Conservation (phyloP, 1,139 yeast genomes). For the Scheffersomyces illinoinensis region DNA sequence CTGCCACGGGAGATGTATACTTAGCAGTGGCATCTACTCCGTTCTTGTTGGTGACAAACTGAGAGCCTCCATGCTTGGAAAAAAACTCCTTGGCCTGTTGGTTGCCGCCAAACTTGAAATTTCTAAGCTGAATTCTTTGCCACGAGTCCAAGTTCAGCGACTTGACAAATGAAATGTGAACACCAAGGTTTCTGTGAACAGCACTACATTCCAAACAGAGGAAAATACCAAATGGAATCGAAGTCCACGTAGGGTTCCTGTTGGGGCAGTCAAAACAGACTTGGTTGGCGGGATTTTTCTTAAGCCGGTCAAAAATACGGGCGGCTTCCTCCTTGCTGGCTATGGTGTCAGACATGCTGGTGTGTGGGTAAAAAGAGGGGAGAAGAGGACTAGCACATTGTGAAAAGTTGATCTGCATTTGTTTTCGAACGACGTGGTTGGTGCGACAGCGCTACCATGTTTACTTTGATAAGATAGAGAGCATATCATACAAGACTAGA, state of each 20-base stretch:
- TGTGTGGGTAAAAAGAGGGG: background rate
- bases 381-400: background rate
- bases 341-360: constrained; percentile 14
- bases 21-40: constrained; percentile 70
- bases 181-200: constrained; percentile 52
- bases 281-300: constrained; percentile 71
- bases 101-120: constrained; percentile 93
- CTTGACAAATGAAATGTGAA: constrained; percentile 64
- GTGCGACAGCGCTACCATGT: background rate
- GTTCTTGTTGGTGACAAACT: constrained; percentile 48
- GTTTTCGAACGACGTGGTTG: background rate
- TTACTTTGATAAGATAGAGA: background rate
- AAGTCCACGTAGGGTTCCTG: constrained; percentile 54
- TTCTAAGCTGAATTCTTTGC: constrained; percentile 84
- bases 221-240: constrained; percentile 50
- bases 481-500: background rate
- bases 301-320: constrained; percentile 57
- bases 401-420: background rate
- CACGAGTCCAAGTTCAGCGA: constrained; percentile 88
- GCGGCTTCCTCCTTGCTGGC: constrained; percentile 66
- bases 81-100: constrained; percentile 81
- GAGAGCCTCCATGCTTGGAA: constrained; percentile 80
- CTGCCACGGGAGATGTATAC: constrained; percentile 79
- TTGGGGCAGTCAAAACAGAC: constrained; percentile 70
- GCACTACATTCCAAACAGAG: constrained; percentile 52